Percentiles rank a stretch among this genome's conserved stretches.
These are phyloP conservation scores for Curvularia lunata DNA, from an alignment of 2,329 filamentous ascomycete genomes.

Conservation along the genomic window DNA sequence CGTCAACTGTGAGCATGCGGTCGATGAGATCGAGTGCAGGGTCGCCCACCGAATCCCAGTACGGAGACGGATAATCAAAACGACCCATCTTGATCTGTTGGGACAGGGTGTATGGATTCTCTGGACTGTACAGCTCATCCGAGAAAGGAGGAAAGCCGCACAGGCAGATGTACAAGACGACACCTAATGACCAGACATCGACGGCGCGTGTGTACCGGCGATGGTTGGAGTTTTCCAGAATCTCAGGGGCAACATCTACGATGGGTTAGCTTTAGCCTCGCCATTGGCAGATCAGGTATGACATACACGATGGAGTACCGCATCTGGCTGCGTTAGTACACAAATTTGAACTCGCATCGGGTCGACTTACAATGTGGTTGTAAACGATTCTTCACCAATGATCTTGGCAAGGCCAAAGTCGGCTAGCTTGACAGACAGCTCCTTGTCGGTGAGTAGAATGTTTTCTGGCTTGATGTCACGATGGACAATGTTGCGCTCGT, in stretches of 20 bases:
- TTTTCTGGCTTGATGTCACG: slow-evolving; percentile 98
- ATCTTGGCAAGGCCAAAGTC: slow-evolving; percentile 98
- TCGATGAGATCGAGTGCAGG: slow-evolving; percentile 92
- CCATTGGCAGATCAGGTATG: not conserved
- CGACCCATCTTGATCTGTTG: slow-evolving; percentile 88
- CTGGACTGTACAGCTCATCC: slow-evolving; percentile 80
- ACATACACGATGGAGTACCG: slow-evolving; percentile 84
- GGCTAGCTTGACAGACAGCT: slow-evolving; percentile 86
- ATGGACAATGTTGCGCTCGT: slow-evolving; percentile 96
- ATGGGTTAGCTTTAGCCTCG: slow-evolving; percentile 26
- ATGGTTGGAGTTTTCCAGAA: slow-evolving; percentile 79
- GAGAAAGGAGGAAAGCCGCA: slow-evolving; percentile 98
- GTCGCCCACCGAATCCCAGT: slow-evolving; percentile 90
- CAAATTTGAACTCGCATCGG: not conserved
- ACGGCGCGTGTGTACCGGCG: slow-evolving; percentile 94
- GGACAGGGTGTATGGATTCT: slow-evolving; percentile 85
- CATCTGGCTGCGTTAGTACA: slow-evolving; percentile 57
- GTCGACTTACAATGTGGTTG: slow-evolving; percentile 76
- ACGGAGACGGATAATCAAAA: slow-evolving; percentile 95
- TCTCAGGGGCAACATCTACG: slow-evolving; percentile 88
- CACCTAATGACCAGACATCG: slow-evolving; percentile 96
- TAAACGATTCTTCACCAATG: slow-evolving; percentile 97
- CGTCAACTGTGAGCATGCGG: slow-evolving; percentile 88
- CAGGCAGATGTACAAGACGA: slow-evolving; percentile 95
- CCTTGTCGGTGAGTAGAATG: slow-evolving; percentile 84